Base-by-base conservation (phyloP, 305 asterid genomes). In the Plantago coronopus region DNA sequence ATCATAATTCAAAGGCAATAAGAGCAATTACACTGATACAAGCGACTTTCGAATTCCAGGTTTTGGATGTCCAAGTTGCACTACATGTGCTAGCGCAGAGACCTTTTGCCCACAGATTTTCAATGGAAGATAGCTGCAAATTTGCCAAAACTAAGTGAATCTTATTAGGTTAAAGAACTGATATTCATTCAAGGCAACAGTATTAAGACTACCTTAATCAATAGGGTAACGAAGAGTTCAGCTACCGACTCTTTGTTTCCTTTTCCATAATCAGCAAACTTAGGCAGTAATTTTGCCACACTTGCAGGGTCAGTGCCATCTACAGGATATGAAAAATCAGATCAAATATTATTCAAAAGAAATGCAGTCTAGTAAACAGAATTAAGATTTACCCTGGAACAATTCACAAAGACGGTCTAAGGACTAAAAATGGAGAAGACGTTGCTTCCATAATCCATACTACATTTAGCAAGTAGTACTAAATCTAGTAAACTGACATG, bases 91-190 rank as follows among this genome's bases (percentile, higher is more conserved):
- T 84, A 23, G 86, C 96, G 65, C 96, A 86, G 54, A 93, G 82
- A 61, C 98, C 98, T 73, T 93, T 87, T 17, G 83, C 54, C 98
- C 97, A 93, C 54, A 89, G 88, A 43, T 76, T 89, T 72, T 89
- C 95, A 55, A 93, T 84, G 17, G 95, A 82, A 48, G 86, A 79
- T 72, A 93, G 79, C 97, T 93, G 95, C 78, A 71, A 62, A 16
- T 47, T 57, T 27, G 50, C 14, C 11, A 17, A 21, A 29, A 12
- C 16, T 48, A 63, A 40, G 1, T 17, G 62, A 22, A 20, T 5
- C 40, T 34, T 18, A 27, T 20, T 0, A 2, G 63, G 38, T 20
- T 34, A 47, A 17, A 55, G 51, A 65, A 59, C 40, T 22, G 49
- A 5, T 51, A 19, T 10, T 51, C 55, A 22, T 37, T 34, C 46